Evolutionary conservation across 345 rosid species (phyloP), one percentile per base, ranked within the genome.

Genomic region (Hibiscus syriacus): DNA sequence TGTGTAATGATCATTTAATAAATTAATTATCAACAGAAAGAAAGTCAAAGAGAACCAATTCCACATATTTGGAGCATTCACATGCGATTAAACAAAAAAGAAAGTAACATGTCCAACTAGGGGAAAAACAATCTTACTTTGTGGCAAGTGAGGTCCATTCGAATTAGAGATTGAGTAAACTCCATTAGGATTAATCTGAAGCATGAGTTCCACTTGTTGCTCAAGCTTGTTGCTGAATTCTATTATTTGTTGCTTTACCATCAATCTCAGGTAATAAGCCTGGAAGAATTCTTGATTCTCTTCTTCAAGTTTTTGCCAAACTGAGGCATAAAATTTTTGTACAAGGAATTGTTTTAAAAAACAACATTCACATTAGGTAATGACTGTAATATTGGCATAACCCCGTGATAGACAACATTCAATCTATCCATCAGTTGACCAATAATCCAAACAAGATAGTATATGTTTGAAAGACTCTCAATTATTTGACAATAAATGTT

Each of bases 301-400:
- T 79, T 92, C 97, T 78, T 95, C 98, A 74, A 95, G 99, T 83
- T 88, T 90, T 86, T 92, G 92, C 99, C 99, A 95, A 78, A 95
- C 99, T 92, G 78, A 72, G 74, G 58, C 66, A 66, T 61, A 49
- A 72, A 77, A 52, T 23, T 19, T 29, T 22, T 4, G 19, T 46
- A n/a, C 54, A 53, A 17, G 64, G n/a, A n/a, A n/a, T 32, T 10
- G 50, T 43, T 43, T 43, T 5, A 46, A 45, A 45, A 16, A n/a
- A 2, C 17, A 29, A 70, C 2, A 41, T 19, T 43, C 4, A 41
- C 3, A 49, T 22, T n/a, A n/a, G n/a, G 10, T 10, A 23, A 43
- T 22, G 32, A 12, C 17, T 10, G 48, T 49, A 39, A 29, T 60
- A 16, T 22, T 1, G 13, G 46, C 17, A 53, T 9, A 73, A 67